A percentile compares a stretch with the other conserved stretches of the same genome.
phyloP scores from a whole-genome alignment of 2,329 filamentous ascomycete genomes.

The Dactylellina sp. region DNA sequence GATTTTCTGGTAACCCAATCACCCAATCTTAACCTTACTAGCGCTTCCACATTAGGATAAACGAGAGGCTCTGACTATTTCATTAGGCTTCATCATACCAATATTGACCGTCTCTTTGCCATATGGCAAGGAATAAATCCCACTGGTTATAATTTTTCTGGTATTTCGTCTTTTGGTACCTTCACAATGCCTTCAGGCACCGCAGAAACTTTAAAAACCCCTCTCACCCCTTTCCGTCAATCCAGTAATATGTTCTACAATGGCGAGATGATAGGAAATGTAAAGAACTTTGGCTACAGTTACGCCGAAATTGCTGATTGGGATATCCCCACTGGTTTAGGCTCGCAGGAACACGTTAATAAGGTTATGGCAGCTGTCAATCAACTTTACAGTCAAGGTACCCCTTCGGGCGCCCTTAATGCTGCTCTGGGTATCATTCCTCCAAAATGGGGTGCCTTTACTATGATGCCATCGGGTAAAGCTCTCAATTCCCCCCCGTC shows the following conservation, averaged over 20 bases:
- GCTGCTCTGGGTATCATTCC: conserved; percentile 8
- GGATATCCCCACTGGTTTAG: conserved; percentile 59
- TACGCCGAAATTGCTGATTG: conserved; percentile 27
- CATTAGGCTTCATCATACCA: conserved; percentile 80
- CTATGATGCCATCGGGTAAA: neutral
- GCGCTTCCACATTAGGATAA: no score
- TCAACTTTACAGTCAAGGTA: conserved; percentile 68
- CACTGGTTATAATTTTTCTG: conserved; percentile 4
- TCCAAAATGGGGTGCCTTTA: conserved; percentile 14
- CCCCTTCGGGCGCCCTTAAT: conserved; percentile 43
- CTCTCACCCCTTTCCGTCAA: conserved; percentile 31
- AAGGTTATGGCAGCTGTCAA: conserved; percentile 71
- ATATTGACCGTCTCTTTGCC: conserved; percentile 79
- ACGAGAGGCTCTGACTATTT: no score
- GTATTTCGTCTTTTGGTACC: conserved; percentile 17
- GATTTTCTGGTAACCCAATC: no score
- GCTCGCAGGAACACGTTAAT: conserved; percentile 62
- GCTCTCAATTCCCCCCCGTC: conserved; percentile 20
- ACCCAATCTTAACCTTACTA: no score
- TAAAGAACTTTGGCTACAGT: conserved; percentile 22
- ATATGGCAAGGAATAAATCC: conserved; percentile 83
- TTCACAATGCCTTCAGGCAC: conserved; percentile 12
- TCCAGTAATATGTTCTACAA: conserved; percentile 2
- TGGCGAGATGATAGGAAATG: conserved; percentile 2
- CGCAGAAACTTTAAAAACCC: conserved; percentile 7